phyloP scores from a whole-genome alignment of 1,284 basidiomycete genomes.

The Austroboletus novae-zelandiae region DNA sequence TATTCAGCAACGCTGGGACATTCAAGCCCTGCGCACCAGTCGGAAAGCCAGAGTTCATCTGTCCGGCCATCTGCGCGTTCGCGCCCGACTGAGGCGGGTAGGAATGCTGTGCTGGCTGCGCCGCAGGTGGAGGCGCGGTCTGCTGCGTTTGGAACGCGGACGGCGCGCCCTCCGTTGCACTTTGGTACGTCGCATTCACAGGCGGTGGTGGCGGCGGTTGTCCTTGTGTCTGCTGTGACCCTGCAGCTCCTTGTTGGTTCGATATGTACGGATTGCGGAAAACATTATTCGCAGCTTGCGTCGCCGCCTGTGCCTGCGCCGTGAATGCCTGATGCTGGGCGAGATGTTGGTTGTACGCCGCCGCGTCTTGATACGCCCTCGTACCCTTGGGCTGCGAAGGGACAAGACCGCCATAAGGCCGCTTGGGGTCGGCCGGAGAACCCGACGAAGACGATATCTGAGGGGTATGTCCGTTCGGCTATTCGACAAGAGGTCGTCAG shows the following conservation, averaged over 20 bases:
- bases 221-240: constrained; percentile 33
- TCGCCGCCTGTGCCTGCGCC: constrained; percentile 71
- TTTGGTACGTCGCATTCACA: constrained; percentile 19
- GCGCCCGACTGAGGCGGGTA: constrained; percentile 25
- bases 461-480: constrained; percentile 51
- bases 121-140: constrained; percentile 29
- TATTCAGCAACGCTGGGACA: constrained; percentile 42
- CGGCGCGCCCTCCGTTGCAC: constrained; percentile 14
- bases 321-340: constrained; percentile 93
- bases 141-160: constrained; percentile 24
- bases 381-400: constrained; percentile 77
- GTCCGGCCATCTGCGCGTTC: constrained; percentile 20
- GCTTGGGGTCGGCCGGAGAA: constrained; percentile 63
- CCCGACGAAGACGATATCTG: constrained; percentile 33
- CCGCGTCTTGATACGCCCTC: constrained; percentile 88
- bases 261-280: constrained; percentile 75
- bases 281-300: constrained; percentile 62
- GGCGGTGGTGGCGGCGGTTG: constrained; percentile 30
- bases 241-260: constrained; percentile 38
- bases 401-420: constrained; percentile 93
- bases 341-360: constrained; percentile 91
- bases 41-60: constrained; percentile 42
- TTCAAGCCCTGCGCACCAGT: constrained; percentile 26
- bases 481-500: constrained; percentile 16
- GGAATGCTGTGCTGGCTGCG: constrained; percentile 27